Base-by-base conservation (phyloP, 2,329 filamentous ascomycete species). In the Cladosporium sphaerospermum region DNA sequence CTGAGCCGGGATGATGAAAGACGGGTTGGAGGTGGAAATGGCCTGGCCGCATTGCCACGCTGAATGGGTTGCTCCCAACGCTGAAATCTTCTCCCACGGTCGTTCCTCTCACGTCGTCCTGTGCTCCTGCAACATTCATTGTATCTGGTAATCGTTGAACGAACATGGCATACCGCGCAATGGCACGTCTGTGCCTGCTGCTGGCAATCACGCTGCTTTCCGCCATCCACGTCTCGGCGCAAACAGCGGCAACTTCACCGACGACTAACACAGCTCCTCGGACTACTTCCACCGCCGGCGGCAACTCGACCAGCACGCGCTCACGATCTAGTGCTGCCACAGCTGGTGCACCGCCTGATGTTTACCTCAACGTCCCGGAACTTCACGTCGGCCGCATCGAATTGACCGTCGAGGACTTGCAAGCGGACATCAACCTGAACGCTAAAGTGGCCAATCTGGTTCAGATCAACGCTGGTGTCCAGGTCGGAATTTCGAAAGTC, bases 401-500 rank as follows among this genome's bases (percentile, higher is more conserved):
- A 66, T 70, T 84, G 3, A 74, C 78, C 44, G 81, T 84, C 3
- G 79, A 83, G 58, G 75, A 82, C 58, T 68, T 83, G 14, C 70
- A 73, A 54, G 81, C 52, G 10, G 49, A 57, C 45, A 55, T 84
- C 61, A 83, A 83, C 62, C 69, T 84, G 2, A 78, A 79, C 45
- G 80, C 81, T 33, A 75, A 79, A 55, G 73, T 84, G n/a, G 80
- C 81, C 11, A 75, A 73, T 40, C 72, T 84, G 1, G 81, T 84
- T 4, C 66, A 66, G 10, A 65, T 78, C 59, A 78, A 78, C 56
- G 76, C 76, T 0, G 75, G 76, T 52, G 75, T 78, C 6, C 65
- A 70, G 23, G 67, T 78, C 13, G 69, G 67, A 0, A 68, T 78
- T 11, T 62, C 74, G 54, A 73, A 76, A 59, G 71, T 84, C 62